Evolutionary conservation across 768 basidiomycete genomes (phyloP).

Genomic region (Leccinum longicurvipes): DNA sequence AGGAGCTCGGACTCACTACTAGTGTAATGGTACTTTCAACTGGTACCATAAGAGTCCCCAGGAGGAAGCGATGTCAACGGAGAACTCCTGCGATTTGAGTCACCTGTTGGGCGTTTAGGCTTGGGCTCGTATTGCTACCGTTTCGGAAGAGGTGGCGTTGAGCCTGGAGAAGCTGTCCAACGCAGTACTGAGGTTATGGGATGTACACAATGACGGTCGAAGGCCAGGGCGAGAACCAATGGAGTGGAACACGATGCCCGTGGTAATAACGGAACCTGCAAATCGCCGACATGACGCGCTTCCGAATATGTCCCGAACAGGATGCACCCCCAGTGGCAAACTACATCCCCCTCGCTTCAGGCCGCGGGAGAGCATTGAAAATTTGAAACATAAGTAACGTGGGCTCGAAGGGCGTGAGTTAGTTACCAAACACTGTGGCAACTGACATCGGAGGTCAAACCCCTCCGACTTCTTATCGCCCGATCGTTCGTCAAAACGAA

Average conservation of each 20-base stretch:
- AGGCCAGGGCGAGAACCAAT: background rate
- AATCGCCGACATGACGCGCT: constrained; percentile 15
- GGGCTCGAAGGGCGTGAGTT: background rate
- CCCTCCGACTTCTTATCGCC: constrained; percentile 24
- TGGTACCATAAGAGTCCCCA: background rate
- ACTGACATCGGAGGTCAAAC: constrained; percentile 19
- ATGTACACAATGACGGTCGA: background rate
- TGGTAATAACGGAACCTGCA: constrained; percentile 17
- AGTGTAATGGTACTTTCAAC: background rate
- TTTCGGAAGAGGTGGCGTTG: constrained; percentile 1
- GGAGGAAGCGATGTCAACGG: background rate
- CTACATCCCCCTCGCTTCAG: constrained; percentile 9
- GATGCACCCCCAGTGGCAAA: background rate
- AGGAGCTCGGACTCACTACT: constrained; percentile 7
- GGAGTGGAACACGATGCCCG: background rate
- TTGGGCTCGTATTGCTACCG: background rate
- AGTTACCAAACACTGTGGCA: constrained; percentile 2
- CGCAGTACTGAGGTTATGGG: background rate
- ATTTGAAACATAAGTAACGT: background rate
- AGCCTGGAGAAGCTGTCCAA: background rate
- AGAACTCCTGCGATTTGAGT: background rate
- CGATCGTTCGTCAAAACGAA: background rate
- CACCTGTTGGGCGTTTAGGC: background rate
- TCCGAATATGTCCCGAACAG: constrained; percentile 2
- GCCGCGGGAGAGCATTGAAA: background rate